phyloP scores from a whole-genome alignment of 2,329 filamentous ascomycete genomes.

The Emergomyces africanus region DNA sequence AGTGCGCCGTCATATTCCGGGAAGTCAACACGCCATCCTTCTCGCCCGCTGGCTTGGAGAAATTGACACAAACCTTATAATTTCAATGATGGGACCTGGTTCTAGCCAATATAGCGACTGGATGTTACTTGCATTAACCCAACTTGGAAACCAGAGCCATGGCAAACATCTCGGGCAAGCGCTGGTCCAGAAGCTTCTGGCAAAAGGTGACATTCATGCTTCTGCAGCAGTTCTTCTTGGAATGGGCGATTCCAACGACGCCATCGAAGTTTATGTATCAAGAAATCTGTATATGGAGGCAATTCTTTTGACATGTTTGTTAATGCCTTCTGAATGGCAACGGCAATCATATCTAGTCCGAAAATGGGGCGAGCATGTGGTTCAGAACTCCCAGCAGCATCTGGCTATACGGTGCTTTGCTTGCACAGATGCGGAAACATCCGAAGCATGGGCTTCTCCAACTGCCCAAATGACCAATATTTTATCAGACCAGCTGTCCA shows the following conservation, averaged over 20 bases:
- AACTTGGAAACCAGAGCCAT: conserved; percentile 64
- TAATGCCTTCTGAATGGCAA: conserved; percentile 79
- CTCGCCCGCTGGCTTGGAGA: conserved; percentile 90
- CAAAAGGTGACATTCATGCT: conserved; percentile 80
- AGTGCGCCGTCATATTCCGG: conserved; percentile 57
- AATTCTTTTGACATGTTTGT: conserved; percentile 70
- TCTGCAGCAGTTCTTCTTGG: conserved; percentile 87
- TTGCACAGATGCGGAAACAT: conserved; percentile 73
- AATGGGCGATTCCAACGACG: conserved; percentile 83
- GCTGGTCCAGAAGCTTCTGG: conserved; percentile 80
- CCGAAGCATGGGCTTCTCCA: conserved; percentile 79
- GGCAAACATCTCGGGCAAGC: conserved; percentile 84
- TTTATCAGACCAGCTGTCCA: conserved; percentile 29
- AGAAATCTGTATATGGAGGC: conserved; percentile 89
- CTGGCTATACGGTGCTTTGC: conserved; percentile 88
- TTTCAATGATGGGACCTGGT: conserved; percentile 58
- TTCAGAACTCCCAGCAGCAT: conserved; percentile 75
- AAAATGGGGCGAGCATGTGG: conserved; percentile 89
- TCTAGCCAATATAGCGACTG: conserved; percentile 91
- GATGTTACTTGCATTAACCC: conserved; percentile 88
- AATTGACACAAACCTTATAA: conserved; percentile 67
- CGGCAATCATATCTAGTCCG: conserved; percentile 75
- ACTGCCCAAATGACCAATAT: conserved; percentile 53
- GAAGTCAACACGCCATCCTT: conserved; percentile 67
- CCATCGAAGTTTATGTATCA: conserved; percentile 90